Percentiles rank a stretch among this genome's conserved stretches.
phyloP scores from a whole-genome alignment of 1,139 yeast genomes.

The Yamadazyma friedrichii region DNA sequence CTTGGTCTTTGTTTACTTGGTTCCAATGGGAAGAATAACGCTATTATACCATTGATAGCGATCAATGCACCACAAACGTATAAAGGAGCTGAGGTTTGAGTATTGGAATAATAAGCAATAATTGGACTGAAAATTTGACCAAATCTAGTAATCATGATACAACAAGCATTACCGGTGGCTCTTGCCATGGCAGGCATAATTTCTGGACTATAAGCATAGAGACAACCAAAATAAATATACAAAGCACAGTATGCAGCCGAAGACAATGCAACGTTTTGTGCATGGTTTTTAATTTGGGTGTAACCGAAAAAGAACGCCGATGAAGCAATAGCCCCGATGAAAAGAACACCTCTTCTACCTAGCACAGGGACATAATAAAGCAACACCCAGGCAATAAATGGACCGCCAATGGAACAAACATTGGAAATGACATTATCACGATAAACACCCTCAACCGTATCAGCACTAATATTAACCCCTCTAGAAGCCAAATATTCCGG shows the following conservation, averaged over 20 bases:
- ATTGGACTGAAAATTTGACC: constrained; percentile 31
- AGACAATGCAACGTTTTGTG: constrained; percentile 28
- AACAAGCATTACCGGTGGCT: constrained; percentile 34
- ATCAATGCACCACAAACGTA: constrained; percentile 34
- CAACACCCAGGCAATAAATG: constrained; percentile 31
- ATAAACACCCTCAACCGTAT: constrained; percentile 26
- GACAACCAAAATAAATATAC: constrained; percentile 32
- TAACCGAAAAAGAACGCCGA: constrained; percentile 37
- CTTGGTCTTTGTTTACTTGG: constrained; percentile 29
- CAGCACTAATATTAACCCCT: constrained; percentile 37
- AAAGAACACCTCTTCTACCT: constrained; percentile 35
- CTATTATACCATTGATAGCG: constrained; percentile 29
- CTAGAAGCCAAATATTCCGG: constrained; percentile 37
- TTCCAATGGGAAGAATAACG: constrained; percentile 33
- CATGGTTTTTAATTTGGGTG: constrained; percentile 28
- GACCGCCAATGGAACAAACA: constrained; percentile 30
- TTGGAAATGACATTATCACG: constrained; percentile 31
- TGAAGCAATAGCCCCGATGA: constrained; percentile 32
- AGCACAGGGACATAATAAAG: constrained; percentile 23
- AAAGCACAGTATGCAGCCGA: constrained; percentile 28
- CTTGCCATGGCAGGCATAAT: constrained; percentile 35
- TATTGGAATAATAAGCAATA: constrained; percentile 28
- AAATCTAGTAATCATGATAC: constrained; percentile 28
- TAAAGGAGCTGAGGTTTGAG: constrained; percentile 30
- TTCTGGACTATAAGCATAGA: constrained; percentile 36